Conservation (phyloP, 1,284 basidiomycete species). For the Mycena sp. region DNA sequence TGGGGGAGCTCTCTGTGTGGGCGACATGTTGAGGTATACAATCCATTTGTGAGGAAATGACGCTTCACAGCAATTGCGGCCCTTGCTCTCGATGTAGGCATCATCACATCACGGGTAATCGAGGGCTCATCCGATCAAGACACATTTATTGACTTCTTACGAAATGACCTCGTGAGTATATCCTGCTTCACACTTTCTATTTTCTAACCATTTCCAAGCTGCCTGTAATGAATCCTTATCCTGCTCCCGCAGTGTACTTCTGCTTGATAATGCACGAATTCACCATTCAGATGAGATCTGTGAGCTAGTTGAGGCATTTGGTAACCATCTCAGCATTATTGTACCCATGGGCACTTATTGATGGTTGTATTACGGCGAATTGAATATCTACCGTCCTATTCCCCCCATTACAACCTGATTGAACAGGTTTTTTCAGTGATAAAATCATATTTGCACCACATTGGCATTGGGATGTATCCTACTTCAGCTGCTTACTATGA, state of each 20-base stretch:
- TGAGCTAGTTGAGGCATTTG: slow-evolving; percentile 14
- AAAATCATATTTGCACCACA: slow-evolving; percentile 24
- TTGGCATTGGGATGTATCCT: neutral
- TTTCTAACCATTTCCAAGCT: slow-evolving; percentile 2
- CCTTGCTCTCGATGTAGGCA: slow-evolving; percentile 34
- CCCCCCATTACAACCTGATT: slow-evolving; percentile 24
- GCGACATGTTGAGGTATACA: slow-evolving; percentile 24
- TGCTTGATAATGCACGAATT: slow-evolving; percentile 26
- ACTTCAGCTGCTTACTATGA: slow-evolving; percentile 25
- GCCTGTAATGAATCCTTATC: slow-evolving; percentile 24
- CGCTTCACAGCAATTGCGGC: slow-evolving; percentile 33
- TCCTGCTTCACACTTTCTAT: neutral
- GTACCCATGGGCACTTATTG: too few relatives aligned
- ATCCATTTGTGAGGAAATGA: slow-evolving; percentile 34
- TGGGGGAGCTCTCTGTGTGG: slow-evolving; percentile 34
- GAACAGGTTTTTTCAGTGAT: slow-evolving; percentile 30
- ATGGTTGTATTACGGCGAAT: slow-evolving; percentile 8
- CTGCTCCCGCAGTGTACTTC: slow-evolving; percentile 22
- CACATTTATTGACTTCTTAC: slow-evolving; percentile 34
- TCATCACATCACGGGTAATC: slow-evolving; percentile 34
- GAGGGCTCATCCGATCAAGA: slow-evolving; percentile 33
- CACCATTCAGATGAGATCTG: slow-evolving; percentile 22
- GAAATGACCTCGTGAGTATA: slow-evolving; percentile 33
- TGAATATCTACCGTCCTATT: slow-evolving; percentile 31
- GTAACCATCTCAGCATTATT: neutral